Evolutionary conservation across 2,329 filamentous ascomycete genomes (phyloP).

Genomic region (Calonectria hawksworthii): DNA sequence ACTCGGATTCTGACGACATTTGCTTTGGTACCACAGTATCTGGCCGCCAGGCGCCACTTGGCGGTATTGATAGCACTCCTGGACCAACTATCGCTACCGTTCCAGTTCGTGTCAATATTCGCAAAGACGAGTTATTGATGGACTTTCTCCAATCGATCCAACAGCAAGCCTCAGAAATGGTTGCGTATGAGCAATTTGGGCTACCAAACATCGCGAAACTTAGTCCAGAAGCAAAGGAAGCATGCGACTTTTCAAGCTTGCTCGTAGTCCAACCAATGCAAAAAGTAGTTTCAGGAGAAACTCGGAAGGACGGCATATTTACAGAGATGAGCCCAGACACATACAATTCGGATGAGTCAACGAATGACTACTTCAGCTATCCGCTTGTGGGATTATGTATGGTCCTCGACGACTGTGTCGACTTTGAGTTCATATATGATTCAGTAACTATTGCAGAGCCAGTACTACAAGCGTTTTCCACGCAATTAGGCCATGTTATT

Average conservation of each 20-base stretch:
- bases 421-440: neutral
- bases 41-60: constrained; percentile 49
- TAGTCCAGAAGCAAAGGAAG: neutral
- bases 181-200: constrained; percentile 14
- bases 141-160: constrained; percentile 4
- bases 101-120: neutral
- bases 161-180: constrained; percentile 13
- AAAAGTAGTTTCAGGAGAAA: neutral
- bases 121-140: neutral
- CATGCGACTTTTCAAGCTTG: constrained; percentile 11
- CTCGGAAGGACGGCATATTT: neutral
- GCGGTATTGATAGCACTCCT: constrained; percentile 37
- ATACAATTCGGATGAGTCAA: neutral
- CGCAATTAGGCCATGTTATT: neutral
- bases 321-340: neutral
- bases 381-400: constrained; percentile 5
- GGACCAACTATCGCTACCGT: constrained; percentile 16
- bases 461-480: neutral
- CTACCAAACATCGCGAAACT: constrained; percentile 9
- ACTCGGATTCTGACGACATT: constrained; percentile 53
- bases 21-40: constrained; percentile 60
- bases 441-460: neutral
- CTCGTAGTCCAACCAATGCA: constrained; percentile 15
- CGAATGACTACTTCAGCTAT: constrained; percentile 44
- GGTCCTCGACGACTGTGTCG: neutral